Evolutionary conservation across 1,139 yeast genomes (phyloP), one percentile per base, ranked within the genome.

Genomic region (Candida sp.): DNA sequence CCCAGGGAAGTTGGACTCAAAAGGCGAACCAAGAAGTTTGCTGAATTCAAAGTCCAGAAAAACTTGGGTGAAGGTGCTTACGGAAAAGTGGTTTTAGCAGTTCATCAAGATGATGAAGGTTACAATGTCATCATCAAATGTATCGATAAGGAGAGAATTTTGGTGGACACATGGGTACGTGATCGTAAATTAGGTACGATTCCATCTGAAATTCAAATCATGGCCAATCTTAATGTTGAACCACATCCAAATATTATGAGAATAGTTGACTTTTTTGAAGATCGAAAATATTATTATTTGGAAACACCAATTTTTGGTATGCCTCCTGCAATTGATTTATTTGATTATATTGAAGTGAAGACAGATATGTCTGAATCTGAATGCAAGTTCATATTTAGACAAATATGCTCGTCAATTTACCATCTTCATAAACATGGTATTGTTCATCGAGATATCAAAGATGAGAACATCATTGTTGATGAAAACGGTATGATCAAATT

Each of bases 141-240:
- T 54, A 93, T 93, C 39, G 87, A 88, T 57, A 93, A 93, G 58
- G 96, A 90, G 53, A 79, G 96, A 44, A 93, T 93, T 53, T 70
- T 93, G 56, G 97, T 93, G 6, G 99, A 93, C 61, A 89, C 98
- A 0, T 93, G 99, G 99, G 96, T 90, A 2, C 73, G 98, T 45
- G 98, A 93, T 62, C 77, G 97, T 21, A 79, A 79, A 49, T 69
- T 91, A 35, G 99, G 99, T 4, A 91, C 97, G 0, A 87, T 93
- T 29, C 98, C 99, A 0, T 83, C 93, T 15, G 99, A 93, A 62
- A 93, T 93, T 54, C 96, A 90, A 61, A 85, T 93, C 39, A 84
- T 93, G 89, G 84, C 93, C 25, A 82, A 83, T 21, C 69, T 93
- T 47, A 82, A 82, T 56, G 70, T 75, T 42, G 80, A 81, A 49